Evolutionary conservation across 495 filamentous ascomycete genomes (phyloP).

Genomic region (Pseudevernia furfuracea): DNA sequence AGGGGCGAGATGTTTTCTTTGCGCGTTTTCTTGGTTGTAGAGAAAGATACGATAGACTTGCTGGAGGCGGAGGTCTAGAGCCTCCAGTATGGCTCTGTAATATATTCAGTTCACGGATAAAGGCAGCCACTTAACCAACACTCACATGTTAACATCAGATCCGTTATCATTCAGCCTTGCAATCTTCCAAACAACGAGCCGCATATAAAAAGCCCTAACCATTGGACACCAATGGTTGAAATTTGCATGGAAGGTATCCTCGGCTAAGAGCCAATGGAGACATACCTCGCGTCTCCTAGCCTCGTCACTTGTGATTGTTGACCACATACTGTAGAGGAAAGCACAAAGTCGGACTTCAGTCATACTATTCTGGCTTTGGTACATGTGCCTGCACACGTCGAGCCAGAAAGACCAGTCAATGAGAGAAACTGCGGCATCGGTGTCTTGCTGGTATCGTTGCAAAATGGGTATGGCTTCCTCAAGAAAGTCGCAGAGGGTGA

Average conservation of each 20-base stretch:
- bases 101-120: not conserved
- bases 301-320: constrained; percentile 57
- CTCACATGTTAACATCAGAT: constrained; percentile 49
- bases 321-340: constrained; percentile 79
- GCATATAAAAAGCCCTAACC: constrained; percentile 94
- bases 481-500: constrained; percentile 84
- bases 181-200: constrained; percentile 85
- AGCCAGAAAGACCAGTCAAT: constrained; percentile 89
- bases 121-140: not conserved
- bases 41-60: constrained; percentile 74
- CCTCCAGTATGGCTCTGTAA: constrained; percentile 58
- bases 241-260: constrained; percentile 69
- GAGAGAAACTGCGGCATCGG: constrained; percentile 33
- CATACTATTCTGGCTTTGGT: constrained; percentile 84
- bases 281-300: constrained; percentile 65
- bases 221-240: constrained; percentile 99
- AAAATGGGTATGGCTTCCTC: constrained; percentile 66
- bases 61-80: constrained; percentile 60
- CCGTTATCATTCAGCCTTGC: constrained; percentile 67
- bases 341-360: constrained; percentile 85
- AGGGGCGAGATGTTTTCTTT: constrained; percentile 44
- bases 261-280: constrained; percentile 70
- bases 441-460: constrained; percentile 47
- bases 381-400: constrained; percentile 72
- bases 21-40: constrained; percentile 58